phyloP scores from a whole-genome alignment of 352 stramenopile genomes.

The Phytopythium vexans region DNA sequence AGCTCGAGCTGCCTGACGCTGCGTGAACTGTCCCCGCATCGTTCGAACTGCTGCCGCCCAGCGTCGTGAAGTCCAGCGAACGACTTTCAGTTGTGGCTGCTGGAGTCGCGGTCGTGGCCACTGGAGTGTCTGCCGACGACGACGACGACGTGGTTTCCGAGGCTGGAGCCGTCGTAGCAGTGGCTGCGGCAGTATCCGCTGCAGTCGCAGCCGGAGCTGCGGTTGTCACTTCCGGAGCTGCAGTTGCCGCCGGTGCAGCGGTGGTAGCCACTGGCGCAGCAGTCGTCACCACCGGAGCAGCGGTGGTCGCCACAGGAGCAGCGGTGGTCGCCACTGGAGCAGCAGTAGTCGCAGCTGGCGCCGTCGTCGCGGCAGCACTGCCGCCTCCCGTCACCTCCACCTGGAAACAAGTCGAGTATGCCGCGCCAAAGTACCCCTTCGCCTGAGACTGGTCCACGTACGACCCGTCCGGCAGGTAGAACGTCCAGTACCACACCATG shows the following conservation, averaged over 20 bases:
- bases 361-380: not conserved
- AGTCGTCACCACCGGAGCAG: not conserved
- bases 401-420: conserved; percentile 53
- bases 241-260: conserved; percentile 4
- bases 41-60: too few species aligned
- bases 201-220: conserved; percentile 5
- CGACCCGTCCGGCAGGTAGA: conserved; percentile 33
- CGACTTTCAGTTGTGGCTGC: too few species aligned
- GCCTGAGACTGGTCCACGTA: conserved; percentile 42
- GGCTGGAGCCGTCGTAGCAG: not conserved
- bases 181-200: conserved; percentile 3
- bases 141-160: too few species aligned
- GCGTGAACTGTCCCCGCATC: too few species aligned
- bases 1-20: too few species aligned
- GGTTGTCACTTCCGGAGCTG: conserved; percentile 2
- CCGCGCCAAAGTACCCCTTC: conserved; percentile 44
- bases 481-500: conserved; percentile 62
- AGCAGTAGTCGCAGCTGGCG: conserved; percentile 2
- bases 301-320: conserved; percentile 2
- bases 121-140: too few species aligned
- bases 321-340: conserved; percentile 3
- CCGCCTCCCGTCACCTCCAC: conserved; percentile 30
- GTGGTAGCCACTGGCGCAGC: not conserved
- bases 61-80: too few species aligned
- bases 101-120: conserved; percentile 4